A percentile compares a stretch with the other conserved stretches of the same genome.
phyloP scores from a whole-genome alignment of 2,329 filamentous ascomycete species.

The Cladophialophora exuberans region DNA sequence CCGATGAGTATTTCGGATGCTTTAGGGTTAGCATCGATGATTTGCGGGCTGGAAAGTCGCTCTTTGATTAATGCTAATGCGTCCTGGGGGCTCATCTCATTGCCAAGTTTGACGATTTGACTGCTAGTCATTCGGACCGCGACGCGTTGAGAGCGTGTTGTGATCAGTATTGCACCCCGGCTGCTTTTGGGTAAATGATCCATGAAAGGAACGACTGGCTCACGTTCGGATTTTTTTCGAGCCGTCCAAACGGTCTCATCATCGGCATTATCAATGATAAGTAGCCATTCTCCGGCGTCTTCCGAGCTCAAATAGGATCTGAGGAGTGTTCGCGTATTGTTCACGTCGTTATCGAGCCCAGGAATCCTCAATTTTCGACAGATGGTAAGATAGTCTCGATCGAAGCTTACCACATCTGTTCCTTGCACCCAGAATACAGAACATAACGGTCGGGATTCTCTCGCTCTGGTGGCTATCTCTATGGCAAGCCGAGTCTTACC shows the following conservation, averaged over 20 bases:
- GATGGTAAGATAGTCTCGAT: constrained; percentile 35
- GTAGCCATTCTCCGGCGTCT: constrained; percentile 36
- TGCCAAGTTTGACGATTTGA: neutral
- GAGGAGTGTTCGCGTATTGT: constrained; percentile 28
- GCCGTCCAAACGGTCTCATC: constrained; percentile 9
- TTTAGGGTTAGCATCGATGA: neutral
- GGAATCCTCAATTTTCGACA: constrained; percentile 33
- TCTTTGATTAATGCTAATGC: neutral
- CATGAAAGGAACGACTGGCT: neutral
- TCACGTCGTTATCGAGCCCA: constrained; percentile 32
- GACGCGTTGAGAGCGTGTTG: neutral
- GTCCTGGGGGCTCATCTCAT: neutral
- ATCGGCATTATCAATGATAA: constrained; percentile 36
- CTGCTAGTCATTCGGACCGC: neutral
- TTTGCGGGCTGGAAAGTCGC: neutral
- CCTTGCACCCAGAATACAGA: constrained; percentile 40
- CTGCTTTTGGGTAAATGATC: neutral
- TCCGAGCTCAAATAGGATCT: constrained; percentile 33
- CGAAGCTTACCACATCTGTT: constrained; percentile 31
- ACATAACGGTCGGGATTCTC: neutral
- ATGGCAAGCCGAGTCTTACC: constrained; percentile 35
- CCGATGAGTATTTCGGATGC: constrained; percentile 23
- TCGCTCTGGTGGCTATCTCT: constrained; percentile 20
- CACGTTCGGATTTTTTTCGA: constrained; percentile 25
- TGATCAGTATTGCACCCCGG: neutral